These are phyloP conservation scores for Cyanodermella asteris DNA, from an alignment of 2,329 filamentous ascomycete genomes.

Conservation along the genomic window DNA sequence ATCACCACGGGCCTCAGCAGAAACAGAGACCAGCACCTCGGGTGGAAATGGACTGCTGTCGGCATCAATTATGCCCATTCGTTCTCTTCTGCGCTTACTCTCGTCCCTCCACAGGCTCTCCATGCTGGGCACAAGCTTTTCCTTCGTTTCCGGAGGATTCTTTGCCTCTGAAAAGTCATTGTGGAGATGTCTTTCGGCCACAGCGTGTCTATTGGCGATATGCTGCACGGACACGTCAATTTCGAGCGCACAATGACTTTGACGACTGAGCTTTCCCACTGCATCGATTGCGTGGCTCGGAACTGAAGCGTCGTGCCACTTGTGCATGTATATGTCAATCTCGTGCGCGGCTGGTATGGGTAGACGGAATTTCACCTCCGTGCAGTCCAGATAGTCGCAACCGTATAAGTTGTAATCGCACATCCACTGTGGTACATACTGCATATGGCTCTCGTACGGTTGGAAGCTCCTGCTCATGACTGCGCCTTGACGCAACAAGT, in stretches of 20 bases:
- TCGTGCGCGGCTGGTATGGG: conserved; percentile 53
- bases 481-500: conserved; percentile 69
- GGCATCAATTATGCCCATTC: conserved; percentile 41
- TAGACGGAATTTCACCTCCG: conserved; percentile 47
- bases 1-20: conserved; percentile 54
- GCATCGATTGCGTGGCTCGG: conserved; percentile 35
- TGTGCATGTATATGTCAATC: conserved; percentile 36
- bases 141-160: conserved; percentile 37
- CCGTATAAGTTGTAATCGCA: conserved; percentile 94
- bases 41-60: conserved; percentile 57
- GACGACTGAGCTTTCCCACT: conserved; percentile 43
- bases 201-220: conserved; percentile 59
- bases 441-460: conserved; percentile 81
- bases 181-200: conserved; percentile 59
- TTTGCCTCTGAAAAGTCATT: conserved; percentile 65
- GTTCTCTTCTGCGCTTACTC: conserved; percentile 51
- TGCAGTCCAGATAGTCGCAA: conserved; percentile 62
- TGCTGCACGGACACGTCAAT: conserved; percentile 76
- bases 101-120: conserved; percentile 85
- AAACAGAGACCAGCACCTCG: conserved; percentile 74
- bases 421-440: conserved; percentile 94
- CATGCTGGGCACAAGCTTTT: conserved; percentile 86
- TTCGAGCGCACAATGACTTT: conserved; percentile 75
- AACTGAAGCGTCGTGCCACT: conserved; percentile 65
- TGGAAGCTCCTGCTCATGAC: conserved; percentile 70